These are phyloP conservation scores for Euclidium syriacum DNA, from an alignment of 345 rosid genomes.

Conservation along the genomic window DNA sequence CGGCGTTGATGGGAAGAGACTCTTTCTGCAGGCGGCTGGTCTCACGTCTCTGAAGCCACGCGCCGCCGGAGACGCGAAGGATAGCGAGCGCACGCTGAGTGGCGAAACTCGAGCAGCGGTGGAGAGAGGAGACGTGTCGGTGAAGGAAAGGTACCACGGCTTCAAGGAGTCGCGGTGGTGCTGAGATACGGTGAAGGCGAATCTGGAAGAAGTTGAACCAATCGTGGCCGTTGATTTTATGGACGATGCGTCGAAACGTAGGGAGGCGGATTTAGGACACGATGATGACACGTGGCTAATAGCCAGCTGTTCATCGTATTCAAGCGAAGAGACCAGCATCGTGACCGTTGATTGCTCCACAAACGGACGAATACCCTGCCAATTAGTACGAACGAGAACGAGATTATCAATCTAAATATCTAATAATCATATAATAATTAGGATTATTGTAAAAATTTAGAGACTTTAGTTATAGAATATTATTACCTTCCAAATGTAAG, in stretches of 20 bases:
- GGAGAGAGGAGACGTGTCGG: constrained; percentile 52
- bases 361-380: constrained; percentile 88
- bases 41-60: constrained; percentile 21
- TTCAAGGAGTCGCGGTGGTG: constrained; percentile 76
- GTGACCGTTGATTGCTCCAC: constrained; percentile 73
- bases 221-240: constrained; percentile 58
- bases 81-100: constrained; percentile 55
- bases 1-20: constrained; percentile 72
- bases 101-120: constrained; percentile 62
- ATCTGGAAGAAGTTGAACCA: constrained; percentile 84
- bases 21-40: constrained; percentile 35
- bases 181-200: constrained; percentile 86
- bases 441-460: no score
- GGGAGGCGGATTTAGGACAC: constrained; percentile 61
- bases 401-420: neutral
- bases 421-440: no score
- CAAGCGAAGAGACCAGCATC: constrained; percentile 59
- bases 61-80: constrained; percentile 80
- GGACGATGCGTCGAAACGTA: constrained; percentile 65
- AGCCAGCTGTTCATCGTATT: constrained; percentile 63
- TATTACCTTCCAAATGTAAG: constrained; percentile 88
- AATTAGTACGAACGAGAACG: neutral
- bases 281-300: constrained; percentile 51
- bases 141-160: constrained; percentile 85
- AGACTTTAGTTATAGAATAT: neutral